Evolutionary conservation across 2,329 filamentous ascomycete genomes (phyloP).

Genomic region (Aspergillus jensenii): DNA sequence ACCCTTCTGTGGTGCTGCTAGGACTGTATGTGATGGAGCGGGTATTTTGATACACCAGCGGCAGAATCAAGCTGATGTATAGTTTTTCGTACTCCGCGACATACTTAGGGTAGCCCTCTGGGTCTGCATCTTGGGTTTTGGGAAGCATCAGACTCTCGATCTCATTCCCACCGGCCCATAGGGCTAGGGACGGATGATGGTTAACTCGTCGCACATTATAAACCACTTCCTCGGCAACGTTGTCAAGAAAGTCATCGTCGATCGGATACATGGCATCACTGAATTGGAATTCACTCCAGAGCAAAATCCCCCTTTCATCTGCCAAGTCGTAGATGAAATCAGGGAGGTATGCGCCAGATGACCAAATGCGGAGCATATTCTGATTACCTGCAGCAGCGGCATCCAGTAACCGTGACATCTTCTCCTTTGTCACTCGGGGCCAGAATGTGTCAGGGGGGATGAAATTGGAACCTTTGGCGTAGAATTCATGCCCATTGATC

Average conservation of each 20-base stretch:
- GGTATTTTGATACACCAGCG: slow-evolving; percentile 58
- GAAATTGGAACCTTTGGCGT: slow-evolving; percentile 64
- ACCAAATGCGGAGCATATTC: slow-evolving; percentile 65
- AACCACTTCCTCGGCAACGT: slow-evolving; percentile 55
- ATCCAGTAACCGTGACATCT: slow-evolving; percentile 55
- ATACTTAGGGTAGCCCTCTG: slow-evolving; percentile 45
- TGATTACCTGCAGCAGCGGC: slow-evolving; percentile 59
- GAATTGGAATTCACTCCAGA: slow-evolving; percentile 66
- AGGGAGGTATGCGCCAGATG: slow-evolving; percentile 59
- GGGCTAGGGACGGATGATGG: slow-evolving; percentile 57
- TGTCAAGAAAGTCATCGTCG: slow-evolving; percentile 54
- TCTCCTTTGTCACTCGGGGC: slow-evolving; percentile 56
- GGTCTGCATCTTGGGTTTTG: slow-evolving; percentile 44
- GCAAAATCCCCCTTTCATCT: slow-evolving; percentile 59
- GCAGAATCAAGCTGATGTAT: slow-evolving; percentile 56
- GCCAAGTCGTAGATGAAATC: slow-evolving; percentile 65
- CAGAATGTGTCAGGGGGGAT: slow-evolving; percentile 64
- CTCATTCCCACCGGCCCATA: slow-evolving; percentile 61
- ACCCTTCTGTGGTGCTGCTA: slow-evolving; percentile 61
- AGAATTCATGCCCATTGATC: slow-evolving; percentile 64
- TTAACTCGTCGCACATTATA: slow-evolving; percentile 63
- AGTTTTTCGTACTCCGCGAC: slow-evolving; percentile 58
- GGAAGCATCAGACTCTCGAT: slow-evolving; percentile 57
- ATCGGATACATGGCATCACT: slow-evolving; percentile 61
- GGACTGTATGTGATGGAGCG: slow-evolving; percentile 62